Conservation (phyloP, 768 basidiomycete genomes). For the Grammothele lineata region DNA sequence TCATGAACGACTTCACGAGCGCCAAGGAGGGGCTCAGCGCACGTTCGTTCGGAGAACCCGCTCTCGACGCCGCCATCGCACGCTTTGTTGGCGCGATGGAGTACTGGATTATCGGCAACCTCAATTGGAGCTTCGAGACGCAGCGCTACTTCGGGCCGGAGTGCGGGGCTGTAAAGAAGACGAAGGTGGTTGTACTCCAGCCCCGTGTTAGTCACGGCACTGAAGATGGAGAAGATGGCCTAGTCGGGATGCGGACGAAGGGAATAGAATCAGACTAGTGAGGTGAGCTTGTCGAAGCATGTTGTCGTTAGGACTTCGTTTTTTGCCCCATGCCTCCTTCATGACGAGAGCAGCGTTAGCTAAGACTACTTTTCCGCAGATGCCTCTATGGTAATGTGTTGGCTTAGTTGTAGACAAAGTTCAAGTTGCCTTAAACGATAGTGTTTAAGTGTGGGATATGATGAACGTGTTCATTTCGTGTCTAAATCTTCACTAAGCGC, state of each 20-base stretch:
- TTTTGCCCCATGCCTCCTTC: too few species aligned
- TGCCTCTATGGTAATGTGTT: too few species aligned
- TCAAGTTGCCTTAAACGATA: background rate
- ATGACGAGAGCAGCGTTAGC: too few species aligned
- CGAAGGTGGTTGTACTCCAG: slow-evolving; percentile 24
- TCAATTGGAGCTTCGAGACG: slow-evolving; percentile 51
- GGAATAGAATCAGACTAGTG: too few species aligned
- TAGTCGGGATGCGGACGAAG: slow-evolving; percentile 11
- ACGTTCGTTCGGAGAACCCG: slow-evolving; percentile 31
- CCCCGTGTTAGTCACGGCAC: too few species aligned
- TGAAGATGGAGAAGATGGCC: background rate
- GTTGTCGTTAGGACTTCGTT: too few species aligned
- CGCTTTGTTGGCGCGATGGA: slow-evolving; percentile 44
- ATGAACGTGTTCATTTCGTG: too few species aligned
- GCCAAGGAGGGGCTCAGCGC: slow-evolving; percentile 34
- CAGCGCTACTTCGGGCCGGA: slow-evolving; percentile 38
- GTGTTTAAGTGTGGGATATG: background rate
- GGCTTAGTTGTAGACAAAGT: too few species aligned
- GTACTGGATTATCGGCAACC: slow-evolving; percentile 47
- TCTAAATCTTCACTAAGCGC: too few species aligned
- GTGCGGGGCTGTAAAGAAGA: slow-evolving; percentile 24
- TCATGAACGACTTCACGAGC: slow-evolving; percentile 35
- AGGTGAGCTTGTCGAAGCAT: too few species aligned
- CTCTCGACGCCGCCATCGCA: slow-evolving; percentile 37
- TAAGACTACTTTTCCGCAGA: too few species aligned